These are phyloP conservation scores for Globisporangium paroecandrum DNA, from an alignment of 352 stramenopile species.

Conservation along the genomic window DNA sequence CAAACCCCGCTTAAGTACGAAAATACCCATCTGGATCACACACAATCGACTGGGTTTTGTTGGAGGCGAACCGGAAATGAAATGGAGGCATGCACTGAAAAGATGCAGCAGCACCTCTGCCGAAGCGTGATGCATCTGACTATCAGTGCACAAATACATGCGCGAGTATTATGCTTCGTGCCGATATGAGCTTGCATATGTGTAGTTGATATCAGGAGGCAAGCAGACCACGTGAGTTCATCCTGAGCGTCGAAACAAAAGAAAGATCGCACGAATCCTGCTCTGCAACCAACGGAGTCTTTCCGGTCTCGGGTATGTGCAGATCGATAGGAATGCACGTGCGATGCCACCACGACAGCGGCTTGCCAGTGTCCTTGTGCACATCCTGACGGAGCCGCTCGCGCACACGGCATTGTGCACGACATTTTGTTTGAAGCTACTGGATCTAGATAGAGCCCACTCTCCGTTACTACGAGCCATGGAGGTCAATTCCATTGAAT, in stretches of 20 bases:
- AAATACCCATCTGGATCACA: neutral
- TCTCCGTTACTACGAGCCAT: neutral
- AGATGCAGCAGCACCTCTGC: neutral
- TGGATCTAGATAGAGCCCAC: neutral
- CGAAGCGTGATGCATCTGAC: neutral
- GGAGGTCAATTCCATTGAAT: neutral
- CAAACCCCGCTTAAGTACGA: constrained; percentile 12
- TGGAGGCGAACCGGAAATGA: neutral
- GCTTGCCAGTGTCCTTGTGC: neutral
- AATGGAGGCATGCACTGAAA: neutral
- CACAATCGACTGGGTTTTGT: neutral
- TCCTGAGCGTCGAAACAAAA: neutral
- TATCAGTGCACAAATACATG: neutral
- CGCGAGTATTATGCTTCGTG: neutral
- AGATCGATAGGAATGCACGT: neutral
- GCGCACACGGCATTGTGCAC: neutral
- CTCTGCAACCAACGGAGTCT: neutral
- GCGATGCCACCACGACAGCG: neutral
- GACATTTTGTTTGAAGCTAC: neutral
- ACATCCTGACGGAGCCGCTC: neutral
- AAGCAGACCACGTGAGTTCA: neutral
- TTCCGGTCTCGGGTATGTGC: neutral
- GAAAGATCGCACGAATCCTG: neutral
- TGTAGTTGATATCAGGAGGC: neutral
- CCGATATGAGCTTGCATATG: neutral